Conservation (phyloP, 2,329 filamentous ascomycete species). For the Neurospora crassa region DNA sequence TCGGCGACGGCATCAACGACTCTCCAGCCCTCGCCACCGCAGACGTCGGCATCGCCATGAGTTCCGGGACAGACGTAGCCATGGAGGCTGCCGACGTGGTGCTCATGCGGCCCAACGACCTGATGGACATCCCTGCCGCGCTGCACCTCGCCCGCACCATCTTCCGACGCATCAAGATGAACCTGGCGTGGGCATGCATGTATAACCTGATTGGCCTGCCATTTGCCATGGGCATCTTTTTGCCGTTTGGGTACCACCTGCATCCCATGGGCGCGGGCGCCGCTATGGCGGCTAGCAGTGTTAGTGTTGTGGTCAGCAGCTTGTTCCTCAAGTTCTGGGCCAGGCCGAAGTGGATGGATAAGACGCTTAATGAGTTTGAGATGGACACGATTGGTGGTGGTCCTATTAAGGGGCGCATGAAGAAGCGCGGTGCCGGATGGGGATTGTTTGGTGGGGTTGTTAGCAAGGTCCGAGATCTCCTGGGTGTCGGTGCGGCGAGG, state of each 20-base stretch:
- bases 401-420: constrained; percentile 45
- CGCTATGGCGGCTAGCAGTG: constrained; percentile 85
- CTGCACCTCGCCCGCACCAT: constrained; percentile 75
- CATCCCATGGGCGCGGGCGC: constrained; percentile 92
- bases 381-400: constrained; percentile 60
- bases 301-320: constrained; percentile 79
- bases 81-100: constrained; percentile 97
- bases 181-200: constrained; percentile 82
- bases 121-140: constrained; percentile 86
- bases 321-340: constrained; percentile 81
- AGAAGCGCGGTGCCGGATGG: constrained; percentile 33
- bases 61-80: constrained; percentile 88
- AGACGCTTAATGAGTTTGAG: constrained; percentile 49
- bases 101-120: constrained; percentile 83
- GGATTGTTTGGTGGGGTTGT: constrained; percentile 29
- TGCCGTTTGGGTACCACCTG: constrained; percentile 78
- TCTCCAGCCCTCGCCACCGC: constrained; percentile 89
- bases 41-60: constrained; percentile 85
- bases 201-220: constrained; percentile 90
- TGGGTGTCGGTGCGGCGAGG: constrained; percentile 24
- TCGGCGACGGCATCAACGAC: constrained; percentile 97
- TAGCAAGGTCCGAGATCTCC: constrained; percentile 30
- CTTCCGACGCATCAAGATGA: constrained; percentile 87
- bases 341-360: constrained; percentile 78
- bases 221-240: constrained; percentile 93